These are phyloP conservation scores for Solanum hybrid DNA, from an alignment of 305 asterid genomes.

Conservation along the genomic window DNA sequence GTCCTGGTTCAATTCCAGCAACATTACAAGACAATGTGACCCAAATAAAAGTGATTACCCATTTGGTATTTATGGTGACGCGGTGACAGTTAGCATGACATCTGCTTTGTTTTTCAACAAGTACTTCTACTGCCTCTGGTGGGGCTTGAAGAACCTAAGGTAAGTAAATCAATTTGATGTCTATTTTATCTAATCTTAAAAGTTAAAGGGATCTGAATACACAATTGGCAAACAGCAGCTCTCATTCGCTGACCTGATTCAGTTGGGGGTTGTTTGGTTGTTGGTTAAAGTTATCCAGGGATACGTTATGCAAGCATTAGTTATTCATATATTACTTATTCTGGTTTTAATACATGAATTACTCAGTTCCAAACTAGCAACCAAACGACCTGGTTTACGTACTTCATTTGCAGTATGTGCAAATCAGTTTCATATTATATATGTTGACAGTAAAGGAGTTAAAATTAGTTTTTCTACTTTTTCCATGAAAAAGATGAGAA, in stretches of 20 bases:
- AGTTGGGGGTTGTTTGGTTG: not conserved
- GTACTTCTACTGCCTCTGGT: constrained; percentile 47
- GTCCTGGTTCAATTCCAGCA: constrained; percentile 4
- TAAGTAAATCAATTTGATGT: constrained; percentile 2
- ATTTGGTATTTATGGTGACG: constrained; percentile 8
- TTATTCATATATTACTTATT: not conserved
- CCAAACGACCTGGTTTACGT: not conserved
- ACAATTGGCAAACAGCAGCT: not conserved
- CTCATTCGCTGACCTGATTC: not conserved
- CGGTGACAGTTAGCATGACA: not conserved
- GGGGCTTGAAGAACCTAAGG: constrained; percentile 92
- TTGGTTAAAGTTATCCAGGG: not conserved
- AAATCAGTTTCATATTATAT: not conserved
- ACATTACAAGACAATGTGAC: constrained; percentile 3
- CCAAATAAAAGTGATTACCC: not conserved
- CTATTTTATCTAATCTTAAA: not conserved
- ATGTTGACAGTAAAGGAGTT: not conserved
- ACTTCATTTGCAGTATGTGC: not conserved
- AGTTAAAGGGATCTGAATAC: not conserved
- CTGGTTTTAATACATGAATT: not conserved
- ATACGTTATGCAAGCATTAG: not conserved
- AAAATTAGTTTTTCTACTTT: not conserved
- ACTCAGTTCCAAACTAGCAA: not conserved
- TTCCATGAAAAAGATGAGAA: not conserved
- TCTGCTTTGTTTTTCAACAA: constrained; percentile 8